phyloP scores from a whole-genome alignment of 306 rosid species.

The Cotoneaster glaucophyllus region DNA sequence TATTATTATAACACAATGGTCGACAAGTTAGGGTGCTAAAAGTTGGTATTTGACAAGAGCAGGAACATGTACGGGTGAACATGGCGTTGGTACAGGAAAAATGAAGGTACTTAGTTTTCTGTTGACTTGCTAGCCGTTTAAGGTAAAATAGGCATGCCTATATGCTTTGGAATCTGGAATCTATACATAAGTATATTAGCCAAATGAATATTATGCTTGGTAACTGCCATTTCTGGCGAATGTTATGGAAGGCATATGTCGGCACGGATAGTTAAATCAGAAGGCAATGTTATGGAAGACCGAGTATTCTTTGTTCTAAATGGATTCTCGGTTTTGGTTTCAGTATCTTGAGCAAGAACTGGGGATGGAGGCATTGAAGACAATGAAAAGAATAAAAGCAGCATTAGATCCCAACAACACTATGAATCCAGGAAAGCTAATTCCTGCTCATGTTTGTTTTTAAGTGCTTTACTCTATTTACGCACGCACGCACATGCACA shows the following conservation, averaged over 20 bases:
- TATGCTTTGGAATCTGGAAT: neutral
- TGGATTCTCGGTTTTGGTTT: conserved; percentile 1
- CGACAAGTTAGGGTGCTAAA: conserved; percentile 17
- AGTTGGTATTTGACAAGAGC: conserved; percentile 20
- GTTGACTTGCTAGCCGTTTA: neutral
- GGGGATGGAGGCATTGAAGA: conserved; percentile 73
- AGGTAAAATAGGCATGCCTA: neutral
- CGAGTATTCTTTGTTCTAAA: neutral
- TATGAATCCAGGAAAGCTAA: conserved; percentile 95
- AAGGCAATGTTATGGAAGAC: no score
- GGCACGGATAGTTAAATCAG: neutral
- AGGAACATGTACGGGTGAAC: conserved; percentile 98
- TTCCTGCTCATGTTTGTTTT: conserved; percentile 88
- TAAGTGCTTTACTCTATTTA: conserved; percentile 22
- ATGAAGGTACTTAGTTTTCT: conserved; percentile 57
- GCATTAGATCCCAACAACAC: conserved; percentile 84
- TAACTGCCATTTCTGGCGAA: conserved; percentile 8
- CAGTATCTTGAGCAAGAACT: conserved; percentile 93
- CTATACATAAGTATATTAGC: neutral
- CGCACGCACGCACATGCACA: neutral
- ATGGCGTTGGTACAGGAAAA: conserved; percentile 97
- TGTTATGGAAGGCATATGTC: neutral
- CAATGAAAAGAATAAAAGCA: conserved; percentile 76
- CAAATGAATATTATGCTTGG: conserved; percentile 4
- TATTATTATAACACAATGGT: neutral